Evolutionary conservation across 1,139 yeast species (phyloP).

Genomic region (Arxiozyma heterogenica): DNA sequence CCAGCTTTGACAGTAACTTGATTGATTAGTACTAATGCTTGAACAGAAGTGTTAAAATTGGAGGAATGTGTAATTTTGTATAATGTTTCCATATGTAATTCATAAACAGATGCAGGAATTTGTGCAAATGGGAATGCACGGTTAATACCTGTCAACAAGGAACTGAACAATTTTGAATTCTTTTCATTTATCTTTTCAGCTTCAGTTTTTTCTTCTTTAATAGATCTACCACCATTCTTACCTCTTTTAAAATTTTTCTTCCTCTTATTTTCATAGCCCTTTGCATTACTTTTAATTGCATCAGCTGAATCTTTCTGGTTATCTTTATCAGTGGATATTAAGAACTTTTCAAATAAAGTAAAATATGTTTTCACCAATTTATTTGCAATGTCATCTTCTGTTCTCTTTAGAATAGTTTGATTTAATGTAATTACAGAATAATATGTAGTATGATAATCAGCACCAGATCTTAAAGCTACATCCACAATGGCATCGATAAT

Average conservation of each 20-base stretch:
- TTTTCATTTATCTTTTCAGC: conserved; percentile 73
- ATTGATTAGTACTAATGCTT: conserved; percentile 76
- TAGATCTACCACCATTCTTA: conserved; percentile 78
- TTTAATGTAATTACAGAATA: conserved; percentile 81
- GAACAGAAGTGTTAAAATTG: conserved; percentile 89
- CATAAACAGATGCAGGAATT: conserved; percentile 63
- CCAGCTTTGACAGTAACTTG: conserved; percentile 59
- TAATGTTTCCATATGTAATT: conserved; percentile 70
- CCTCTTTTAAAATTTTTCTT: conserved; percentile 48
- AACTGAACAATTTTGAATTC: conserved; percentile 77
- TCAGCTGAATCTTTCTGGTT: conserved; percentile 20
- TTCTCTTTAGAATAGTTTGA: conserved; percentile 79
- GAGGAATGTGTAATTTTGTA: conserved; percentile 89
- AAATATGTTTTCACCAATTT: conserved; percentile 75
- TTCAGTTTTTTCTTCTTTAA: conserved; percentile 56
- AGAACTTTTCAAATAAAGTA: conserved; percentile 72
- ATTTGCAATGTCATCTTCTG: conserved; percentile 73
- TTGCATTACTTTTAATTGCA: conserved; percentile 28
- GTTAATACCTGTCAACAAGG: conserved; percentile 87
- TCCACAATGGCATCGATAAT: conserved; percentile 75
- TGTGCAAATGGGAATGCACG: conserved; percentile 92
- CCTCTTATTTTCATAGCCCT: conserved; percentile 37
- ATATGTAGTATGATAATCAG: conserved; percentile 81
- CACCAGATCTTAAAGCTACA: conserved; percentile 61
- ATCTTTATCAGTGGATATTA: conserved; percentile 57